Evolutionary conservation across 495 filamentous ascomycete genomes (phyloP).

Genomic region (Cercophora newfieldiana): DNA sequence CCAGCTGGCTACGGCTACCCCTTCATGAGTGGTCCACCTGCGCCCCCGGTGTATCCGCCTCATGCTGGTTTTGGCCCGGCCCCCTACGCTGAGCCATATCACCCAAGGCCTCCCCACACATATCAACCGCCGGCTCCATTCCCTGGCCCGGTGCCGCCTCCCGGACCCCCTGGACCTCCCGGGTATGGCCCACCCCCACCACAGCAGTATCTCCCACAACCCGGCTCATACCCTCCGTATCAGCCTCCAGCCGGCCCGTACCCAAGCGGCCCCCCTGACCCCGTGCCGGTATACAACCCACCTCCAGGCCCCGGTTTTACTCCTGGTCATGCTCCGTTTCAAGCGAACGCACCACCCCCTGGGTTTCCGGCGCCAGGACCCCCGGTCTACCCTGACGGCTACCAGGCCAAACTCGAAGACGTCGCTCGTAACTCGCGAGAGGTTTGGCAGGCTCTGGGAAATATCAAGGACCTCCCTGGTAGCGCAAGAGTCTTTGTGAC

Average conservation of each 20-base stretch:
- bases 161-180: conserved; percentile 32
- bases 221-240: conserved; percentile 29
- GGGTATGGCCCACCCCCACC: conserved; percentile 29
- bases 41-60: conserved; percentile 36
- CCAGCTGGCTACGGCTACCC: conserved; percentile 40
- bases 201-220: conserved; percentile 29
- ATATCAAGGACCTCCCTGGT: conserved; percentile 62
- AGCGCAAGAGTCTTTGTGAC: conserved; percentile 63
- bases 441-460: conserved; percentile 60
- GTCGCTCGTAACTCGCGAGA: conserved; percentile 59
- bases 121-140: conserved; percentile 33
- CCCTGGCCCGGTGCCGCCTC: conserved; percentile 2
- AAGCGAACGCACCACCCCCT: conserved; percentile 16
- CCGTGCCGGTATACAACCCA: conserved; percentile 22
- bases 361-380: too few species aligned
- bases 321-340: conserved; percentile 33
- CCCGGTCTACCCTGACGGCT: conserved; percentile 27
- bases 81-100: not conserved
- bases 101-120: conserved; percentile 12
- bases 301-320: conserved; percentile 23
- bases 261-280: conserved; percentile 22
- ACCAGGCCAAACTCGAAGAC: conserved; percentile 57
- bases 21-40: conserved; percentile 20
- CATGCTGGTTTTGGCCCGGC: conserved; percentile 42
- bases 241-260: conserved; percentile 25